phyloP scores from a whole-genome alignment of 345 rosid genomes.

The Syzygium oleosum region DNA sequence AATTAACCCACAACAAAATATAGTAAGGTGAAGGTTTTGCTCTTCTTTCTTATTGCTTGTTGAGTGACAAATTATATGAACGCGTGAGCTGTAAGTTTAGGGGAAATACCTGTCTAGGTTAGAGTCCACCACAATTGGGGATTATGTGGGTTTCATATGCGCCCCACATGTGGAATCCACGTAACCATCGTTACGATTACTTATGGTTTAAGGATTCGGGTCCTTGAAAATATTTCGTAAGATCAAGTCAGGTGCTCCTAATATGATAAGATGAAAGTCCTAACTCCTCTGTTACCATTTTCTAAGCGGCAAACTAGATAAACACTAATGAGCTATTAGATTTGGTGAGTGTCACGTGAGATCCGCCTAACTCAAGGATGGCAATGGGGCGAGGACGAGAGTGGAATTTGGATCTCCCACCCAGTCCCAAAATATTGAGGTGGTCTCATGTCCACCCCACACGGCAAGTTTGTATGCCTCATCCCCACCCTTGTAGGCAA shows the following conservation, averaged over 20 bases:
- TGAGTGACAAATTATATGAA: not conserved
- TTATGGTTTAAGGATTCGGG: not conserved
- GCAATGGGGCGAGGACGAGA: not conserved
- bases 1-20: too few relatives aligned
- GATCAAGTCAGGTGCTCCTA: not conserved
- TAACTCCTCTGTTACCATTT: not conserved
- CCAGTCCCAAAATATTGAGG: not conserved
- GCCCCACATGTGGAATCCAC: too few relatives aligned
- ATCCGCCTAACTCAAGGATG: not conserved
- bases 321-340: not conserved
- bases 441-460: not conserved
- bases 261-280: not conserved
- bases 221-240: not conserved
- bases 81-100: not conserved
- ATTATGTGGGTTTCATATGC: not conserved
- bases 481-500: not conserved
- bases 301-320: not conserved
- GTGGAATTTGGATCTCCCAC: not conserved
- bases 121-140: not conserved
- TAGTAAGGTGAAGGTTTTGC: not conserved
- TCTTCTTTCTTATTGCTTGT: not conserved
- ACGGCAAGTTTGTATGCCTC: not conserved
- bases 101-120: not conserved
- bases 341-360: not conserved
- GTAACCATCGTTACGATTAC: not conserved